These are phyloP conservation scores for Chrysosporium queenslandicum DNA, from an alignment of 2,329 filamentous ascomycete species.

Conservation along the genomic window DNA sequence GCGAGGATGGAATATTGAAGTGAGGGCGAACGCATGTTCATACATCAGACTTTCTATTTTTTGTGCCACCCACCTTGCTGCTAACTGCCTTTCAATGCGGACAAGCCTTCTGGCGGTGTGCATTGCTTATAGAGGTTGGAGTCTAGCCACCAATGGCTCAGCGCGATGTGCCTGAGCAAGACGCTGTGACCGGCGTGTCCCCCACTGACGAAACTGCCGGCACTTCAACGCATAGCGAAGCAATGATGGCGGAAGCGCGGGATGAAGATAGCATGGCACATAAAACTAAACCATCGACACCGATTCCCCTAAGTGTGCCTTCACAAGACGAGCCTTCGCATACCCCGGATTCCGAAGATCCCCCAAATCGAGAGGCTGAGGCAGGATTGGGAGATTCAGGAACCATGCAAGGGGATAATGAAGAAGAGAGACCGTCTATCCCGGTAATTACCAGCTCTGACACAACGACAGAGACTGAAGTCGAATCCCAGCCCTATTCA, in stretches of 20 bases:
- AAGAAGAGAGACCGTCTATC: neutral
- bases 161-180: conserved; percentile 10
- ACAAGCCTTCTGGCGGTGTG: conserved; percentile 4
- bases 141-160: conserved; percentile 15
- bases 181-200: conserved; percentile 7
- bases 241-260: neutral
- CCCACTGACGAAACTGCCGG: conserved; percentile 2
- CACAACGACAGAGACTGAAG: neutral
- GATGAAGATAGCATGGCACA: neutral
- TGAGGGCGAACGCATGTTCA: neutral
- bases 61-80: neutral
- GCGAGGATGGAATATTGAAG: neutral
- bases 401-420: neutral
- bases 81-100: conserved; percentile 9
- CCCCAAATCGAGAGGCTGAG: neutral
- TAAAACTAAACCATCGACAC: neutral
- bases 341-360: neutral
- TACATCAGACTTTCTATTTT: neutral
- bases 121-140: neutral
- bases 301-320: neutral
- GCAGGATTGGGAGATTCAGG: neutral
- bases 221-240: neutral
- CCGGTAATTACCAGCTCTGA: conserved; percentile 3
- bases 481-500: neutral
- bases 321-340: neutral